phyloP scores from a whole-genome alignment of 805 yeast species.

The Zygosaccharomyces lentus region DNA sequence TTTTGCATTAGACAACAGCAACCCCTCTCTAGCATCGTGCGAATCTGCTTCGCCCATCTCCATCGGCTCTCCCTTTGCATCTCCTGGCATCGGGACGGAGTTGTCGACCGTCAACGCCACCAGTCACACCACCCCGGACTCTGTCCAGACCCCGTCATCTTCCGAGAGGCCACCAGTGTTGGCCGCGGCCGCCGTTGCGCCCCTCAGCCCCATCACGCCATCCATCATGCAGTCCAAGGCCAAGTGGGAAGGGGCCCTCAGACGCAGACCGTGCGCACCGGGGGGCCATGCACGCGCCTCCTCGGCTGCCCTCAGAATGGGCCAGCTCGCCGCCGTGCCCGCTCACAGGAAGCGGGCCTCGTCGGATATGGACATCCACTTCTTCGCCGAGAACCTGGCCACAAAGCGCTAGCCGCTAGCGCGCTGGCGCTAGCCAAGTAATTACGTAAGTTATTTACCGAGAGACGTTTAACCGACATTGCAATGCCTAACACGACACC shows the following conservation, averaged over 20 bases:
- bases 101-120: conserved; percentile 6
- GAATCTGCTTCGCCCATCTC: conserved; percentile 23
- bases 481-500: not conserved
- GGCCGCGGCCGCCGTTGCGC: conserved; percentile 7
- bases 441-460: not conserved
- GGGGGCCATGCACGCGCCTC: conserved; percentile 7
- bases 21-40: conserved; percentile 13
- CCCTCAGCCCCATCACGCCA: conserved; percentile 27
- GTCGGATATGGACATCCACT: conserved; percentile 26
- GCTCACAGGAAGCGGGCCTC: conserved; percentile 28
- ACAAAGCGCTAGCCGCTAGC: conserved; percentile 18
- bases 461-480: not conserved
- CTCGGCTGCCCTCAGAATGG: conserved; percentile 1
- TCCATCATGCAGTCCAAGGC: conserved; percentile 15
- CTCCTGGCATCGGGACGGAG: conserved; percentile 18
- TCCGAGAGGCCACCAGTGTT: conserved; percentile 11
- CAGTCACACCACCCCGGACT: conserved; percentile 16
- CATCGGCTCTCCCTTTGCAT: conserved; percentile 22
- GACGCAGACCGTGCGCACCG: conserved; percentile 5
- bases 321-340: conserved; percentile 2
- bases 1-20: not conserved
- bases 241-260: conserved; percentile 8
- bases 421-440: conserved; percentile 11
- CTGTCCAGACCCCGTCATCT: conserved; percentile 13
- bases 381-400: conserved; percentile 20